Percentiles rank a stretch among this genome's conserved stretches.
Conservation (phyloP, 768 basidiomycete species). For the Cyclocybe cylindracea region DNA sequence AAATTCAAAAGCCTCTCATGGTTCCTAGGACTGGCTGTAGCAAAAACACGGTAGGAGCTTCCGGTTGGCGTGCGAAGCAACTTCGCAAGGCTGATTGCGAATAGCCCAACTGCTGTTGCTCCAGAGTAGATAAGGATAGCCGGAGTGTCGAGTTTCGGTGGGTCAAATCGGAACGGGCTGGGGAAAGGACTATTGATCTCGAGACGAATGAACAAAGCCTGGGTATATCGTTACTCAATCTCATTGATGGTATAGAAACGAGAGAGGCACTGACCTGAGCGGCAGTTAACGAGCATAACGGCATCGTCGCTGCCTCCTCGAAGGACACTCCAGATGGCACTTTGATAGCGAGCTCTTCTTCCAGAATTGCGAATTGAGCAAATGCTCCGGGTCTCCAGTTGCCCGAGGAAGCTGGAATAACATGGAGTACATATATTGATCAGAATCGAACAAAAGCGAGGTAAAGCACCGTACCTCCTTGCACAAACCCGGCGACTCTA, state of each 20-base stretch:
- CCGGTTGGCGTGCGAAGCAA: slow-evolving; percentile 22
- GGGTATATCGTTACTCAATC: neutral
- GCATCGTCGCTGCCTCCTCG: slow-evolving; percentile 33
- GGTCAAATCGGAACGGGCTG: slow-evolving; percentile 18
- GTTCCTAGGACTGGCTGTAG: slow-evolving; percentile 31
- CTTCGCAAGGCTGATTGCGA: slow-evolving; percentile 27
- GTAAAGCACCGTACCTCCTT: slow-evolving; percentile 25
- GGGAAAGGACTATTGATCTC: slow-evolving; percentile 28
- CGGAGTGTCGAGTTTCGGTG: slow-evolving; percentile 16
- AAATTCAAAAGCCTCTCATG: slow-evolving; percentile 23
- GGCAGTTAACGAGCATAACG: slow-evolving; percentile 32
- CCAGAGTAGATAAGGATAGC: slow-evolving; percentile 33
- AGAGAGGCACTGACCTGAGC: slow-evolving; percentile 25
- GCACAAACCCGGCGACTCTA: slow-evolving; percentile 31
- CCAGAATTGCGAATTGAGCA: slow-evolving; percentile 33
- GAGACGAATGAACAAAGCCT: slow-evolving; percentile 35
- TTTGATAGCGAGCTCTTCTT: slow-evolving; percentile 30
- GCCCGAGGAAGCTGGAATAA: slow-evolving; percentile 28
- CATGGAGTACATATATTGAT: neutral
- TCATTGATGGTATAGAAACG: neutral
- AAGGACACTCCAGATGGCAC: slow-evolving; percentile 27
- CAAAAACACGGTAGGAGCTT: slow-evolving; percentile 26
- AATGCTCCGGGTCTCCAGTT: slow-evolving; percentile 34
- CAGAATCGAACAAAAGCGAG: neutral
- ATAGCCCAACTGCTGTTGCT: slow-evolving; percentile 34